Evolutionary conservation across 345 rosid genomes (phyloP).

Genomic region (Cardamine occulta): DNA sequence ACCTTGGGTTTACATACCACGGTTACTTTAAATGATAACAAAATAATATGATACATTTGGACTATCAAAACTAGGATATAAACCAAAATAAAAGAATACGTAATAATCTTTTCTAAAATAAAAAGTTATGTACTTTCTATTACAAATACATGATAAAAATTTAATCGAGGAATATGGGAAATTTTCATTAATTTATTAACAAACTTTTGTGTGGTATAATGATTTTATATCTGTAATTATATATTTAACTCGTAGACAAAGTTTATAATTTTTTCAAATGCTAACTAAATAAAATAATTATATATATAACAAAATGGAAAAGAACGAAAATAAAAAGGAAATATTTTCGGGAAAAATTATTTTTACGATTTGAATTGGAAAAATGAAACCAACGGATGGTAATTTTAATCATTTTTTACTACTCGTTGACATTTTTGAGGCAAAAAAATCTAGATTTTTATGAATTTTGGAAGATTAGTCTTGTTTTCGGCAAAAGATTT

Average conservation of each 20-base stretch:
- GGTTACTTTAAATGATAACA: constrained; percentile 18
- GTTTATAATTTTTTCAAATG: neutral
- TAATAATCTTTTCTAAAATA: neutral
- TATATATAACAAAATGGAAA: neutral
- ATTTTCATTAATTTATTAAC: neutral
- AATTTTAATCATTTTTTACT: neutral
- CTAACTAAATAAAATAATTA: neutral
- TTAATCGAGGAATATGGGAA: neutral
- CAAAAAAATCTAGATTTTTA: neutral
- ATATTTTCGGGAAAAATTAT: neutral
- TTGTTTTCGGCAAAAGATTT: too few species aligned
- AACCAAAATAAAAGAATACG: neutral
- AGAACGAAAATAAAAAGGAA: neutral
- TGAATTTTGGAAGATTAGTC: neutral
- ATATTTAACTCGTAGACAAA: neutral
- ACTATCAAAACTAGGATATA: neutral
- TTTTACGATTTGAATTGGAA: neutral
- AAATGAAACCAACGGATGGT: neutral
- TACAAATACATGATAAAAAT: neutral
- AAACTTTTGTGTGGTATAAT: neutral
- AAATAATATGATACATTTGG: neutral
- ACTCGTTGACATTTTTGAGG: neutral
- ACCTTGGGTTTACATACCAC: constrained; percentile 21
- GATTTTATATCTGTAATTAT: neutral
- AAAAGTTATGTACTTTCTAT: neutral